Evolutionary conservation across 2,329 filamentous ascomycete species (phyloP).

Genomic region (Furcasterigmium furcatum): DNA sequence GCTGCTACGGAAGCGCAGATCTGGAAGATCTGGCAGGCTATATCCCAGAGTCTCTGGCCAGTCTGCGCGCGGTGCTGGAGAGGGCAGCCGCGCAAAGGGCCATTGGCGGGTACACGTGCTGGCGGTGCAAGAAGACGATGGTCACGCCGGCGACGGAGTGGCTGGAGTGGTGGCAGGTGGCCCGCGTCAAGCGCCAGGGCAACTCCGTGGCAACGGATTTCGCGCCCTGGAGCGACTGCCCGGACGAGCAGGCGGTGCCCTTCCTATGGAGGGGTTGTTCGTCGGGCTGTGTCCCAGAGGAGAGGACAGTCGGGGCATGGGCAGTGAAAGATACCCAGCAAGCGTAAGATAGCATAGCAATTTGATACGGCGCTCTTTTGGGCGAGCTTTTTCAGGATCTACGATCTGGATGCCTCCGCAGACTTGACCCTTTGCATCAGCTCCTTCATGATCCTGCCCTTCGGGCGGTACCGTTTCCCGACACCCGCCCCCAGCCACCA

Average conservation of each 20-base stretch:
- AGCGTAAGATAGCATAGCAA: no score
- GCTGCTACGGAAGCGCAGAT: conserved; percentile 39
- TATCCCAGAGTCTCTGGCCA: conserved; percentile 35
- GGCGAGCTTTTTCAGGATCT: no score
- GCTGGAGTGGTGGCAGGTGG: conserved; percentile 58
- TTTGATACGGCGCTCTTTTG: no score
- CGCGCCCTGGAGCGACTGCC: conserved; percentile 21
- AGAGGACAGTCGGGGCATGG: conserved; percentile 16
- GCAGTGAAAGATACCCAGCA: no score
- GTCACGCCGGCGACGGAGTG: conserved; percentile 53
- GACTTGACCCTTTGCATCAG: not conserved
- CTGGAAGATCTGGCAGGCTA: conserved; percentile 37
- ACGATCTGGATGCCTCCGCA: no score
- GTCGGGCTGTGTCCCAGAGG: conserved; percentile 44
- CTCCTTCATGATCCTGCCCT: not conserved
- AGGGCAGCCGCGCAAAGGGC: conserved; percentile 37
- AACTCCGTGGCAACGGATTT: conserved; percentile 10
- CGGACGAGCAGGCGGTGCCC: conserved; percentile 36
- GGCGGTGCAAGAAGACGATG: conserved; percentile 44
- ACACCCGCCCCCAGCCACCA: not conserved
- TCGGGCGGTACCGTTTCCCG: not conserved
- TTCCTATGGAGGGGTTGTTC: conserved; percentile 48
- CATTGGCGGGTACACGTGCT: conserved; percentile 47
- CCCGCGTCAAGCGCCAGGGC: conserved; percentile 5
- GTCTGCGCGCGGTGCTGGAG: conserved; percentile 36